phyloP scores from a whole-genome alignment of 768 basidiomycete genomes.

The Myochromella boudieri region DNA sequence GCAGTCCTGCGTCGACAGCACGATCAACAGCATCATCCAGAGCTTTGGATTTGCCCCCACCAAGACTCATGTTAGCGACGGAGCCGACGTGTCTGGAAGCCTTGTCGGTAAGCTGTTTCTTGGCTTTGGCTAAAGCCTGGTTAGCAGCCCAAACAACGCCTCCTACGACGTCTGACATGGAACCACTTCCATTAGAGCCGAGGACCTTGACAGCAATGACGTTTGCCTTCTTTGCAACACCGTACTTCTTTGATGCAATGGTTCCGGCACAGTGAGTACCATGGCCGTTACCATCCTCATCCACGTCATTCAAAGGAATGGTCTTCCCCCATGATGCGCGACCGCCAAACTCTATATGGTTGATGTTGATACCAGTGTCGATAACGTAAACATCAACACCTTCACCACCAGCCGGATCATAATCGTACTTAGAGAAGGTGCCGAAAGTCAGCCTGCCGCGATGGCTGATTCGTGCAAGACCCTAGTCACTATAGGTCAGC shows the following conservation, averaged over 20 bases:
- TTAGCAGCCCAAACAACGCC: conserved; percentile 83
- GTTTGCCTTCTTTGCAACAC: conserved; percentile 93
- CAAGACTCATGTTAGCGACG: conserved; percentile 96
- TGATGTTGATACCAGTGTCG: conserved; percentile 87
- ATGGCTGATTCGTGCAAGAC: conserved; percentile 94
- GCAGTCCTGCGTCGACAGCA: conserved; percentile 81
- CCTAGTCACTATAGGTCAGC: conserved; percentile 49
- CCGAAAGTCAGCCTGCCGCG: conserved; percentile 68
- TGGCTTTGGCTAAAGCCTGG: conserved; percentile 54
- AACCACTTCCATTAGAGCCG: conserved; percentile 91
- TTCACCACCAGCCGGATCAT: conserved; percentile 71
- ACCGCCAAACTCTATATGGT: conserved; percentile 85
- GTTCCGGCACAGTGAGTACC: conserved; percentile 96
- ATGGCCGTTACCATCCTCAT: conserved; percentile 94
- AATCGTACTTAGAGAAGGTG: conserved; percentile 85
- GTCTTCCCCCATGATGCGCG: conserved; percentile 95
- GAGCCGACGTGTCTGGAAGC: conserved; percentile 99
- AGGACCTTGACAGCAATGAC: conserved; percentile 92
- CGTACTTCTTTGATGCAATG: conserved; percentile 90
- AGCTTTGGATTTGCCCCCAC: conserved; percentile 87
- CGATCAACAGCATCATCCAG: conserved; percentile 84
- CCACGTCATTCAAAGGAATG: conserved; percentile 77
- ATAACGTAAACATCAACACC: conserved; percentile 92
- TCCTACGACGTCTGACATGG: conserved; percentile 90
- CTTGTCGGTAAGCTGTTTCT: too few species aligned